Base-by-base conservation (phyloP, 164 flowering plant genomes). In the Nymphaea colorata region DNA sequence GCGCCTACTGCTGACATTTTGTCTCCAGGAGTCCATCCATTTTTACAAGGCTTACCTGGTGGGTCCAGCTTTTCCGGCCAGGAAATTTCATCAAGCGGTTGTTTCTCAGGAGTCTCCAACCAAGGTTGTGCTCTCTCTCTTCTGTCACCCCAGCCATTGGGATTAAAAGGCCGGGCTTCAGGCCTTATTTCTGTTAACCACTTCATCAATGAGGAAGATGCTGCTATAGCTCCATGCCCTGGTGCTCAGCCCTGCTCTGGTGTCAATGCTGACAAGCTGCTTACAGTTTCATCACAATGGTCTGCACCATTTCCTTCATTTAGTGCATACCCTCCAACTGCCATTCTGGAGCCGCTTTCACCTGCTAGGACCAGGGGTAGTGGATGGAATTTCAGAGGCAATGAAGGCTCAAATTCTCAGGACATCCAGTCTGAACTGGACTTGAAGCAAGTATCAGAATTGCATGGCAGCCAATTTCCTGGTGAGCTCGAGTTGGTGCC, bases 71-170 rank as follows among this genome's bases (percentile, higher is more conserved):
- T 79, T 62, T 64, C 84, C 12, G 62, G 79, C 81, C 67, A 81
- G 4, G 75, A 79, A 64, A 71, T 78, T 73, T 79, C 87, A 75
- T 65, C 84, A 0, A 82, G 80, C 62, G 90, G 82, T 74, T 82
- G 64, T 41, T 79, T 75, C 64, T 64, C 81, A 4, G 88, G 86
- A 77, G 85, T 80, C 68, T 59, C 87, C 3, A 85, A 86, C 87
- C 86, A 96, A 18, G 75, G 78, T 82, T 77, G 98, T 93, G 98
- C 96, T 93, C 98, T 90, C 96, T 88, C 98, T 93, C 98, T 93
- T 93, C 98, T 93, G 96, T 88, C 98, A 88, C 64, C 36, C 42
- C 86, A 85, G 70, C 79, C 82, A 66, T 86, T 89, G 90, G 82
- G 74, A 41, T 17, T 18, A 4, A 12, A 11, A 17, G 64, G 57